A percentile compares a stretch with the other conserved stretches of the same genome.
These are phyloP conservation scores for Alternaria sp. DNA, from an alignment of 2,329 filamentous ascomycete genomes.

Conservation along the genomic window DNA sequence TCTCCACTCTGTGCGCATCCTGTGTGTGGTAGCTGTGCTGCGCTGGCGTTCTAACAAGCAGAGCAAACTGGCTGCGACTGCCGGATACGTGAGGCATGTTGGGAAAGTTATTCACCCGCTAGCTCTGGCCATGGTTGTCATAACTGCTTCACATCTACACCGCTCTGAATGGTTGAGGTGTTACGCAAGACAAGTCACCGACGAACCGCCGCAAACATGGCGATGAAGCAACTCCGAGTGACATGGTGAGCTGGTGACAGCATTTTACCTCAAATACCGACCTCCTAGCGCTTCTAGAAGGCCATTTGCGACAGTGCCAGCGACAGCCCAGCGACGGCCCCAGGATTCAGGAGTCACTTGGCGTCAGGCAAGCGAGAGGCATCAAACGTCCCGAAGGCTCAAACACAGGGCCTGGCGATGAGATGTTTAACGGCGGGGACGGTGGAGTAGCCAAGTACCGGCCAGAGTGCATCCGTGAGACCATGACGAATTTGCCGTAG, in stretches of 20 bases:
- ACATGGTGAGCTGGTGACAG: not conserved
- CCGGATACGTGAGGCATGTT: not conserved
- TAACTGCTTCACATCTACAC: constrained; percentile 29
- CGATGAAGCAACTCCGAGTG: constrained; percentile 12
- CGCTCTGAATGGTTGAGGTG: constrained; percentile 24
- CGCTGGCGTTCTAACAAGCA: constrained; percentile 31
- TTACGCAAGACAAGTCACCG: constrained; percentile 26
- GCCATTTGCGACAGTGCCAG: constrained; percentile 22
- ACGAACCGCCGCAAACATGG: constrained; percentile 12
- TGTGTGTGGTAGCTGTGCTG: constrained; percentile 32
- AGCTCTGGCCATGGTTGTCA: constrained; percentile 5
- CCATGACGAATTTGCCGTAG: constrained; percentile 1
- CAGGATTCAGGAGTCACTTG: constrained; percentile 32
- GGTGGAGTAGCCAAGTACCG: constrained; percentile 20
- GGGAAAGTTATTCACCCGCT: not conserved
- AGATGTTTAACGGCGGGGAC: constrained; percentile 29
- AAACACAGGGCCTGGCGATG: constrained; percentile 27
- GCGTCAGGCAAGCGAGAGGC: constrained; percentile 34
- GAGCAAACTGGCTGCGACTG: constrained; percentile 19
- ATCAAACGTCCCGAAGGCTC: constrained; percentile 38
- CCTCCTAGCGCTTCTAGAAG: constrained; percentile 15
- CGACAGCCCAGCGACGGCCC: constrained; percentile 5
- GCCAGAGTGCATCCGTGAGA: constrained; percentile 20
- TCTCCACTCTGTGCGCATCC: constrained; percentile 26
- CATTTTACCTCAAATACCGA: constrained; percentile 4